Conservation (phyloP, 495 filamentous ascomycete species). For the Endocarpon pusillum region DNA sequence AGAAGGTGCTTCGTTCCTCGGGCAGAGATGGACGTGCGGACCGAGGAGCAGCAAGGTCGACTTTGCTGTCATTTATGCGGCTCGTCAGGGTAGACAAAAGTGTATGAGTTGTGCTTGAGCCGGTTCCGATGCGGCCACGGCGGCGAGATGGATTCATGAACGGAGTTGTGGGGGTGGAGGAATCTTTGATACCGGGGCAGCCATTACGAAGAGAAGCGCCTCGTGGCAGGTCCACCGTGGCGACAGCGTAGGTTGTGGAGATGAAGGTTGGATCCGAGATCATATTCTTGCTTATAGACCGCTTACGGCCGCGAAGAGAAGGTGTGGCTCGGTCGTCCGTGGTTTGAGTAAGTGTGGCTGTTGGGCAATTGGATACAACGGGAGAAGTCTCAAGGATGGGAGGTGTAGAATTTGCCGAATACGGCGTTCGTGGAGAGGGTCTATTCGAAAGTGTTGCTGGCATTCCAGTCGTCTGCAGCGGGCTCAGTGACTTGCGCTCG, state of each 20-base stretch:
- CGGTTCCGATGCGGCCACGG: no score
- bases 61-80: no score
- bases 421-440: no score
- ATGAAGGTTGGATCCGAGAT: conserved; percentile 76
- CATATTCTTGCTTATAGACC: conserved; percentile 49
- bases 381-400: conserved; percentile 26
- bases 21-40: conserved; percentile 12
- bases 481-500: conserved; percentile 22
- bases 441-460: no score
- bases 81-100: conserved; percentile 31
- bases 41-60: no score
- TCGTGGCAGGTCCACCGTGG: conserved; percentile 42
- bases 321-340: conserved; percentile 7
- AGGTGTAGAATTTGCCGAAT: conserved; percentile 39
- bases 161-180: conserved; percentile 37
- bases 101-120: no score
- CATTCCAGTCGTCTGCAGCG: no score
- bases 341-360: conserved; percentile 12
- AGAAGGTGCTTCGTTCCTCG: conserved; percentile 32
- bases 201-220: conserved; percentile 27
- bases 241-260: conserved; percentile 58
- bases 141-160: conserved; percentile 56
- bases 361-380: conserved; percentile 16
- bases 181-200: conserved; percentile 9
- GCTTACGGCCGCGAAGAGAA: conserved; percentile 39